Percentiles rank a stretch among this genome's conserved stretches.
Evolutionary conservation across 2,329 filamentous ascomycete species (phyloP).

Genomic region (Didymella glomerata): DNA sequence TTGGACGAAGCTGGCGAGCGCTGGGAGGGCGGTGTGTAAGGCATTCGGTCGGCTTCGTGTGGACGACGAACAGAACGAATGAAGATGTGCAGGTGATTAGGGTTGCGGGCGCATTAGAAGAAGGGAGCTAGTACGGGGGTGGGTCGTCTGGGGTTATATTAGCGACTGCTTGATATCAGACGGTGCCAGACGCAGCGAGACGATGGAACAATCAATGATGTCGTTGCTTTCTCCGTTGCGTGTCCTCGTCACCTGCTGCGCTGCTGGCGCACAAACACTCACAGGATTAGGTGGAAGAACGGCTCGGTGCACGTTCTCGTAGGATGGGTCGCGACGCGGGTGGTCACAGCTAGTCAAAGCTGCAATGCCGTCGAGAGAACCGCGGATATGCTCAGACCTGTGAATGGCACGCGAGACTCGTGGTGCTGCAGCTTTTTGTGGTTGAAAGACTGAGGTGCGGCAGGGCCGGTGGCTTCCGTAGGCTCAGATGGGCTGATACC

Average conservation of each 20-base stretch:
- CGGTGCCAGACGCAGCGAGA: constrained; percentile 19
- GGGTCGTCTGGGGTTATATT: constrained; percentile 27
- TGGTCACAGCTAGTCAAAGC: constrained; percentile 43
- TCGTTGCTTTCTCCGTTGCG: background rate
- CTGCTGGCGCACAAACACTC: constrained; percentile 20
- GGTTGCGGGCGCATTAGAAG: constrained; percentile 55
- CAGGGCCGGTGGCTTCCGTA: constrained; percentile 45
- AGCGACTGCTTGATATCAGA: constrained; percentile 21
- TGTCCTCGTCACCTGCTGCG: background rate
- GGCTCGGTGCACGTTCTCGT: constrained; percentile 26
- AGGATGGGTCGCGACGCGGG: constrained; percentile 21
- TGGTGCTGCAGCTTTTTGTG: constrained; percentile 26
- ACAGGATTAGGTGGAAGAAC: constrained; percentile 34
- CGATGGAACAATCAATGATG: constrained; percentile 3
- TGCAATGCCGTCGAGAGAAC: constrained; percentile 44
- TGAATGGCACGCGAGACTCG: constrained; percentile 16
- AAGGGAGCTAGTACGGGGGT: constrained; percentile 38
- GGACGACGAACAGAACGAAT: constrained; percentile 45
- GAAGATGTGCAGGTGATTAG: constrained; percentile 45
- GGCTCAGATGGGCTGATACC: constrained; percentile 1
- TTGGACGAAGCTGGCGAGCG: constrained; percentile 67
- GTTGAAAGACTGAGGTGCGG: constrained; percentile 25
- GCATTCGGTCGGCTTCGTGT: constrained; percentile 68
- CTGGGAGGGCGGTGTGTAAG: constrained; percentile 84
- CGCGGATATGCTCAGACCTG: constrained; percentile 26